These are phyloP conservation scores for Fusarium protoensiforme DNA, from an alignment of 2,329 filamentous ascomycete genomes.

Conservation along the genomic window DNA sequence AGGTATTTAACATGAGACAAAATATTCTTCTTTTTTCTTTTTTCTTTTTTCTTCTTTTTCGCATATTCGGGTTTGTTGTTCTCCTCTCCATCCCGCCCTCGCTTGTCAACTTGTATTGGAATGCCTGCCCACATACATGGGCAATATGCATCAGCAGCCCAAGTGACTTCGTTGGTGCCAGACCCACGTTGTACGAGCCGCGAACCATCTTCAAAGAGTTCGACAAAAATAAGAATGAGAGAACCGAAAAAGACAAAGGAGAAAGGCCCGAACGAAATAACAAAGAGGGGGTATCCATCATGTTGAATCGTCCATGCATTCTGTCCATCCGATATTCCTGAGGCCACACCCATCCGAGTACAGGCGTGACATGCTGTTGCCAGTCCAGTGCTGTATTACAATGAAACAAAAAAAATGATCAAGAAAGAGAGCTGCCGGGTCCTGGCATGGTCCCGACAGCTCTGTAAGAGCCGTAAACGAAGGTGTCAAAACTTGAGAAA, in stretches of 20 bases:
- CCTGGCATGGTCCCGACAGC: not conserved
- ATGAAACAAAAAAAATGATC: conserved; percentile 25
- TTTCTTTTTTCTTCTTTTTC: conserved; percentile 24
- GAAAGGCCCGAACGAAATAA: conserved; percentile 37
- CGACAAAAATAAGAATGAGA: conserved; percentile 28
- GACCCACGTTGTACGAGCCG: conserved; percentile 35
- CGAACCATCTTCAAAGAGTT: conserved; percentile 30
- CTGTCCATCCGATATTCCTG: conserved; percentile 52
- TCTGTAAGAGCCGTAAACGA: conserved; percentile 25
- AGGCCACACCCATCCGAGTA: conserved; percentile 33
- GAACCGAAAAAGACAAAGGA: conserved; percentile 34
- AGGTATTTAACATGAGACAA: not conserved
- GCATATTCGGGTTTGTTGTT: conserved; percentile 22
- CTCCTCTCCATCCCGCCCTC: conserved; percentile 19
- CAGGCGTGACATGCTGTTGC: conserved; percentile 50
- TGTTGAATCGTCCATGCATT: conserved; percentile 58
- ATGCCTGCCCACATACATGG: conserved; percentile 7
- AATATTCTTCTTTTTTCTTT: conserved; percentile 6
- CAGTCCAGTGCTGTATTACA: conserved; percentile 53
- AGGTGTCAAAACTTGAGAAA: conserved; percentile 22
- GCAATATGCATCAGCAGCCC: not conserved
- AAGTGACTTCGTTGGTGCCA: conserved; percentile 38
- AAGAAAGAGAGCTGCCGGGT: conserved; percentile 5
- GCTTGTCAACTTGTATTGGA: conserved; percentile 6
- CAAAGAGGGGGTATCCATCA: conserved; percentile 56